A percentile compares a stretch with the other conserved stretches of the same genome.
Evolutionary conservation across 345 rosid species (phyloP).

Genomic region (Turnera subulata): DNA sequence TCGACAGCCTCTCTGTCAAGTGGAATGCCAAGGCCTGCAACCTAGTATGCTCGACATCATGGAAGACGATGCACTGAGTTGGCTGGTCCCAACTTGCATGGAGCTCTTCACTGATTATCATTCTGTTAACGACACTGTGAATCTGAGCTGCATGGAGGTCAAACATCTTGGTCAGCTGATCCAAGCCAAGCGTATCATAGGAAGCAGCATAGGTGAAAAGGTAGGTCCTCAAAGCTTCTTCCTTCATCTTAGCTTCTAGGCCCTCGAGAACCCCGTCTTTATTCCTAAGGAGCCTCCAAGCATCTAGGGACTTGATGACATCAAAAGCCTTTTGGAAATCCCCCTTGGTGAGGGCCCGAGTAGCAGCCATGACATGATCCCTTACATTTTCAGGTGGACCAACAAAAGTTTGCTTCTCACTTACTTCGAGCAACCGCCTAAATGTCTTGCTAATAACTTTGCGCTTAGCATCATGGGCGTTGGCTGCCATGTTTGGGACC

Average conservation of each 20-base stretch:
- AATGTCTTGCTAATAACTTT: conserved; percentile 79
- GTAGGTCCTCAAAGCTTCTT: conserved; percentile 78
- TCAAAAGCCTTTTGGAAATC: conserved; percentile 64
- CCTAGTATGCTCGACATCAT: conserved; percentile 62
- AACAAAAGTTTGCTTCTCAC: conserved; percentile 73
- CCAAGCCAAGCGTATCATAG: conserved; percentile 59
- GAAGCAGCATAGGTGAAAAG: conserved; percentile 62
- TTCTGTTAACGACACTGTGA: conserved; percentile 70
- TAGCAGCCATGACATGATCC: conserved; percentile 88
- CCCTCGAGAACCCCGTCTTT: conserved; percentile 55
- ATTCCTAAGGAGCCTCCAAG: conserved; percentile 71
- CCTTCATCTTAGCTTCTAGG: conserved; percentile 77
- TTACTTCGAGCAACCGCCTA: conserved; percentile 67
- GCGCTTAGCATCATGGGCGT: conserved; percentile 50
- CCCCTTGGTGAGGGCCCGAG: conserved; percentile 72
- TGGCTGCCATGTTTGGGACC: conserved; percentile 90
- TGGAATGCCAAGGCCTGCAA: conserved; percentile 78
- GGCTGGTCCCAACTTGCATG: conserved; percentile 91
- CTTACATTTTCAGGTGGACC: conserved; percentile 87
- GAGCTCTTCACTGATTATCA: conserved; percentile 82
- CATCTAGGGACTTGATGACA: conserved; percentile 64
- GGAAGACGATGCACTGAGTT: conserved; percentile 64
- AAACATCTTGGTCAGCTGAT: conserved; percentile 71
- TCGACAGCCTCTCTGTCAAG: conserved; percentile 60
- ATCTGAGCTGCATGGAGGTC: conserved; percentile 53